These are phyloP conservation scores for Oryza officinalis DNA, from an alignment of 176 grass and related monocot genomes.

Conservation along the genomic window DNA sequence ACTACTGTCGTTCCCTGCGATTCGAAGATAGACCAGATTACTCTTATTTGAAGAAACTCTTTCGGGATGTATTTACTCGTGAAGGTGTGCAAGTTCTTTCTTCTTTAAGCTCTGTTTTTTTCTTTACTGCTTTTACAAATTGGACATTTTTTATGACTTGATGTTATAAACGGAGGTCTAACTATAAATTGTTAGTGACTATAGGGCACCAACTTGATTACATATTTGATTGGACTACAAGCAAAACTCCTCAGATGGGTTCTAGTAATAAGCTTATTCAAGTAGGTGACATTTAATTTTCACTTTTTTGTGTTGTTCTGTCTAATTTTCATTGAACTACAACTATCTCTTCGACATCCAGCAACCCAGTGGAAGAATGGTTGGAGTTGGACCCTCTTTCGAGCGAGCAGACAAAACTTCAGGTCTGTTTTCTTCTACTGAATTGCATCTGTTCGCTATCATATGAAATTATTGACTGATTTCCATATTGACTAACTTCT, in stretches of 20 bases:
- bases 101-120: neutral
- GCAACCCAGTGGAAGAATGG: constrained; percentile 59
- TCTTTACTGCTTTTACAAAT: neutral
- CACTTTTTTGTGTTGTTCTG: neutral
- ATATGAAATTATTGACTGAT: neutral
- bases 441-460: neutral
- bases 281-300: constrained; percentile 50
- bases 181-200: constrained; percentile 15
- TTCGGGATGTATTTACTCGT: constrained; percentile 83
- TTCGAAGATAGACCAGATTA: constrained; percentile 95
- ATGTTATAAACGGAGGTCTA: neutral
- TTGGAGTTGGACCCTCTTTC: constrained; percentile 55
- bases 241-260: constrained; percentile 71
- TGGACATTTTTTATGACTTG: neutral
- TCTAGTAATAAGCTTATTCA: constrained; percentile 54
- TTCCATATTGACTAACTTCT: neutral
- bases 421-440: constrained; percentile 40
- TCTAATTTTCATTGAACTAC: constrained; percentile 28
- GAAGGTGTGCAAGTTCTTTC: constrained; percentile 59
- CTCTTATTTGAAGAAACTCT: constrained; percentile 83
- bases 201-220: constrained; percentile 94
- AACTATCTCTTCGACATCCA: constrained; percentile 29
- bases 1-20: constrained; percentile 80
- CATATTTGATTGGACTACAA: constrained; percentile 87
- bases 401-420: constrained; percentile 70